phyloP scores from a whole-genome alignment of 139 green algal genomes.

The Nannochloris sp. region DNA sequence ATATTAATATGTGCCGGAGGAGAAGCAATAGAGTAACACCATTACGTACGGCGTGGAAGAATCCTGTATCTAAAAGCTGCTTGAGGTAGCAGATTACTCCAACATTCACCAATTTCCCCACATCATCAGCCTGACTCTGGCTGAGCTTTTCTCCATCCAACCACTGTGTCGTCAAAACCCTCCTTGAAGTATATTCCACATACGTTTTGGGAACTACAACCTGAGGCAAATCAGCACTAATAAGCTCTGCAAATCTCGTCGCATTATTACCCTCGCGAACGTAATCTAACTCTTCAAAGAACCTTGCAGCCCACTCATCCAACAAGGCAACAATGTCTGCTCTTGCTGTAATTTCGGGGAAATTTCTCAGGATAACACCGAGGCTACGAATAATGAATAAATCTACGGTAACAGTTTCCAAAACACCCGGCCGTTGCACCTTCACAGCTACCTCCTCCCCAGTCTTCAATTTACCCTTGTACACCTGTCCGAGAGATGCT shows the following conservation, averaged over 20 bases:
- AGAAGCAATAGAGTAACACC: neutral
- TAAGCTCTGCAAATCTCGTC: slow-evolving; percentile 73
- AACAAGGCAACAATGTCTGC: slow-evolving; percentile 90
- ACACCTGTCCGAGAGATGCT: slow-evolving; percentile 84
- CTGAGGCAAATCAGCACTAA: slow-evolving; percentile 88
- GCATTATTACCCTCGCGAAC: slow-evolving; percentile 84
- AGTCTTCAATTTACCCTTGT: slow-evolving; percentile 62
- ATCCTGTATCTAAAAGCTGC: slow-evolving; percentile 85
- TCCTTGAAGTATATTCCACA: slow-evolving; percentile 66
- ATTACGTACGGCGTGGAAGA: slow-evolving; percentile 37
- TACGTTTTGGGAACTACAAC: slow-evolving; percentile 90
- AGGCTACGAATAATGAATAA: slow-evolving; percentile 78
- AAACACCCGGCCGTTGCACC: slow-evolving; percentile 82
- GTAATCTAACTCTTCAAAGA: slow-evolving; percentile 99
- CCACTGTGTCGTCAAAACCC: slow-evolving; percentile 82
- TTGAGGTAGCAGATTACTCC: slow-evolving; percentile 98
- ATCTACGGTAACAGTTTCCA: slow-evolving; percentile 85
- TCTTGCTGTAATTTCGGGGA: slow-evolving; percentile 36
- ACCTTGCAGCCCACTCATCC: slow-evolving; percentile 94
- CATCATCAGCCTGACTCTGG: slow-evolving; percentile 74
- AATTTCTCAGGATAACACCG: slow-evolving; percentile 50
- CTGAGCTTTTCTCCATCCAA: slow-evolving; percentile 74
- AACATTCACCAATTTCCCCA: slow-evolving; percentile 88
- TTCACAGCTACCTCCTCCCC: slow-evolving; percentile 90
- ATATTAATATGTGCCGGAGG: neutral